These are phyloP conservation scores for Trichoderma atrobrunneum DNA, from an alignment of 2,329 filamentous ascomycete species.

Conservation along the genomic window DNA sequence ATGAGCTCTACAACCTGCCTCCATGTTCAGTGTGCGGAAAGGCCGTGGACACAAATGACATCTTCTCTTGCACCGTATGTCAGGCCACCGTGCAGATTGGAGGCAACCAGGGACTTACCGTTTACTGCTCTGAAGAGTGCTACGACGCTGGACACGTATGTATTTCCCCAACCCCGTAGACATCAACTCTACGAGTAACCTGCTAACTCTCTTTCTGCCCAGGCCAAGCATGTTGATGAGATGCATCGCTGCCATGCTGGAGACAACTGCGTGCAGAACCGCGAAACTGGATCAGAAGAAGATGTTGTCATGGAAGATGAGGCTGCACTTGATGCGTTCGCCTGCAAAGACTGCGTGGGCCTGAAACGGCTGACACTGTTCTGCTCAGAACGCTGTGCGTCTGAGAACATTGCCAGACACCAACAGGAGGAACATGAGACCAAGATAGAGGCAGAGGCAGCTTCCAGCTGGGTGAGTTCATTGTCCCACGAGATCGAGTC, in stretches of 20 bases:
- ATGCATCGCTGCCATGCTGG: conserved; percentile 43
- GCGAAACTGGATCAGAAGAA: conserved; percentile 30
- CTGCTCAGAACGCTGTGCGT: conserved; percentile 44
- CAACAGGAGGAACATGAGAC: conserved; percentile 34
- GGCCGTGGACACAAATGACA: conserved; percentile 33
- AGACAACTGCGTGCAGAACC: conserved; percentile 38
- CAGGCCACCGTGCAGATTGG: conserved; percentile 42
- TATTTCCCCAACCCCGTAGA: conserved; percentile 4
- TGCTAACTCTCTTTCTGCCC: conserved; percentile 26
- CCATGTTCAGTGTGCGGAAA: conserved; percentile 41
- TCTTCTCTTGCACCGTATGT: conserved; percentile 45
- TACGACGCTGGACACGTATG: conserved; percentile 42
- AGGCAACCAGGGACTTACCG: conserved; percentile 34
- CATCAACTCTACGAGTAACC: neutral
- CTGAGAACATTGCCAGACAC: conserved; percentile 41
- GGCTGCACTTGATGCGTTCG: conserved; percentile 30
- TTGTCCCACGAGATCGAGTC: conserved; percentile 29
- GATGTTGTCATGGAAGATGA: conserved; percentile 41
- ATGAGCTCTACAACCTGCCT: conserved; percentile 38
- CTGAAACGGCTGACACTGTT: conserved; percentile 39
- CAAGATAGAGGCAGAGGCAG: conserved; percentile 26
- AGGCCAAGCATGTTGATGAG: conserved; percentile 40
- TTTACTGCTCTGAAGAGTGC: conserved; percentile 48
- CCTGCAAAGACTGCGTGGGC: conserved; percentile 43
- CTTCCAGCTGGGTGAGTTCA: conserved; percentile 24